These are phyloP conservation scores for Beauveria medogensis DNA, from an alignment of 2,329 filamentous ascomycete species.

Conservation along the genomic window DNA sequence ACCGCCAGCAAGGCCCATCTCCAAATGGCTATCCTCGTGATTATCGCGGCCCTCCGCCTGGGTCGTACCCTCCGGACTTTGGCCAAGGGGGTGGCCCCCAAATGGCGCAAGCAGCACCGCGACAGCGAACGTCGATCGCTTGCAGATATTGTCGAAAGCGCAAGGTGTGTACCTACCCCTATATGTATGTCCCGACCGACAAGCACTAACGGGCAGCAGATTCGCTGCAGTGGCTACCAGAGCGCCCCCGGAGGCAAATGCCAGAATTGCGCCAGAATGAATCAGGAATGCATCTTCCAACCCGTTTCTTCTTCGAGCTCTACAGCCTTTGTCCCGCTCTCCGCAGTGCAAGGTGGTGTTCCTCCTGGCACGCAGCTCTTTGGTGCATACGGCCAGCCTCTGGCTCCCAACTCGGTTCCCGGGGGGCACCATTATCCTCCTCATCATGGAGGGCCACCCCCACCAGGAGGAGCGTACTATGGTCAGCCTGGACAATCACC, in stretches of 20 bases:
- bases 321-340: conserved; percentile 51
- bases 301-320: conserved; percentile 48
- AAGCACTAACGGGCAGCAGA: conserved; percentile 28
- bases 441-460: conserved; percentile 20
- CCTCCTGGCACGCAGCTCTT: conserved; percentile 49
- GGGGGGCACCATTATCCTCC: conserved; percentile 14
- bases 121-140: conserved; percentile 52
- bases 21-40: conserved; percentile 21
- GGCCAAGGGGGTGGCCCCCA: conserved; percentile 26
- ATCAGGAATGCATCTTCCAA: conserved; percentile 54
- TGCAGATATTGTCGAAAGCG: conserved; percentile 54
- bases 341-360: conserved; percentile 49
- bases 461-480: conserved; percentile 31
- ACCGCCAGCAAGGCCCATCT: conserved; percentile 24
- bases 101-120: conserved; percentile 44
- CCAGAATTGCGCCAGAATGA: conserved; percentile 53
- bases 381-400: conserved; percentile 49
- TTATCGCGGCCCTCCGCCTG: conserved; percentile 22
- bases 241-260: conserved; percentile 52
- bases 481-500: conserved; percentile 35
- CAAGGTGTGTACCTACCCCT: conserved; percentile 35
- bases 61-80: conserved; percentile 28
- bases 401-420: conserved; percentile 26
- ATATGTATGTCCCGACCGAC: background rate
- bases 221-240: conserved; percentile 53